Evolutionary conservation across 805 yeast species (phyloP).

Genomic region (Blastobotrys muscicola): DNA sequence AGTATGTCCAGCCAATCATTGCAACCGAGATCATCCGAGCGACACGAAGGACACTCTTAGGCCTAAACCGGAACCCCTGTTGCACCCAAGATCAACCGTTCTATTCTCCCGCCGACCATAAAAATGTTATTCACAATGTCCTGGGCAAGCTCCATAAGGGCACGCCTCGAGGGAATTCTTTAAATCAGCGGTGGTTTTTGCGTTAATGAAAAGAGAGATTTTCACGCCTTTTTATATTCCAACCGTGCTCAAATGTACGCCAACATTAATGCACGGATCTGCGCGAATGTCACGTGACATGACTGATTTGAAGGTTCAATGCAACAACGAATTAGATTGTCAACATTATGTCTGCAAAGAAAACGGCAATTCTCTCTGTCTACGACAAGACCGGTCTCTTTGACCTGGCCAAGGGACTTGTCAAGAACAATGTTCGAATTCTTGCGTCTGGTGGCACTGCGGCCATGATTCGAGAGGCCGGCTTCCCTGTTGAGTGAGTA

Average conservation of each 20-base stretch:
- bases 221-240: constrained; percentile 1
- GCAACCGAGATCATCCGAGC: constrained; percentile 56
- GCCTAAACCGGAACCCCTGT: constrained; percentile 39
- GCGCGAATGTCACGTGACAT: no score
- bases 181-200: constrained; percentile 24
- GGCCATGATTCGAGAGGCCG: constrained; percentile 87
- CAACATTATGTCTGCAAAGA: constrained; percentile 24
- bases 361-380: constrained; percentile 93
- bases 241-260: neutral
- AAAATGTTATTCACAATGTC: constrained; percentile 24
- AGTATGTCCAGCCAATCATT: constrained; percentile 43
- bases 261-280: no score
- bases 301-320: no score
- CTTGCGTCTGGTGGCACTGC: constrained; percentile 98
- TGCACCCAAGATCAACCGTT: constrained; percentile 57
- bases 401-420: constrained; percentile 93
- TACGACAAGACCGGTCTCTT: constrained; percentile 95
- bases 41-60: constrained; percentile 54
- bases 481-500: constrained; percentile 77
- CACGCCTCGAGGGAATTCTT: constrained; percentile 31
- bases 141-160: constrained; percentile 29
- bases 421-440: constrained; percentile 78
- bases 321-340: neutral
- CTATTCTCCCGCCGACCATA: constrained; percentile 43
- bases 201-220: constrained; percentile 20